phyloP scores from a whole-genome alignment of 73 alveolate species.

The Tetrahymena malaccensis region DNA sequence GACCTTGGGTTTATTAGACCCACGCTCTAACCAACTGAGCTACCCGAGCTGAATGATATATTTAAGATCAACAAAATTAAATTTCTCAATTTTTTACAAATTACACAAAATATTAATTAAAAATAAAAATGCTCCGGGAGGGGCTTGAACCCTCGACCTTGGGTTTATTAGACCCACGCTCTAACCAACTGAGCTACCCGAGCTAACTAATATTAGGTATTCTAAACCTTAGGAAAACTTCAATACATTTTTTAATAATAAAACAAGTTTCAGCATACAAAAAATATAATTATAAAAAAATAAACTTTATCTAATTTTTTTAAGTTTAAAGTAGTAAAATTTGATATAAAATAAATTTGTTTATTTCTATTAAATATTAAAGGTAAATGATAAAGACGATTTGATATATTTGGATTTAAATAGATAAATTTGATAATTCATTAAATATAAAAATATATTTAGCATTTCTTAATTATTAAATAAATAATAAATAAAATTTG shows the following conservation, averaged over 20 bases:
- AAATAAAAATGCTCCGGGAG: constrained; percentile 1
- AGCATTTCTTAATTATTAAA: no score
- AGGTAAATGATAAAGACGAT: no score
- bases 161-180: constrained; percentile 2
- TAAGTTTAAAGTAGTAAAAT: no score
- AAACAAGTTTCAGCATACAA: no score
- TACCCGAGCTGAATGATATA: background rate
- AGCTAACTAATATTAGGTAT: background rate
- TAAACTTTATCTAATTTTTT: no score
- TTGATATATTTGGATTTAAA: no score
- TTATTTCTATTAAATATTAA: no score
- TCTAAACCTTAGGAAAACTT: background rate
- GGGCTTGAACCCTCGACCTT: constrained; percentile 1
- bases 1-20: constrained; percentile 1
- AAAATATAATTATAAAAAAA: no score
- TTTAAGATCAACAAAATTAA: background rate
- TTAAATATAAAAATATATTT: no score
- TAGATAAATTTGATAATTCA: background rate
- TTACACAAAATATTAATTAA: background rate
- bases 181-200: constrained; percentile 3
- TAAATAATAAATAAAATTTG: no score
- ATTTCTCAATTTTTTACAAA: background rate
- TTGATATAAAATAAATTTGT: no score
- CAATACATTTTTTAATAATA: background rate
- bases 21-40: constrained; percentile 3